These are phyloP conservation scores for Talaromyces adpressus DNA, from an alignment of 495 filamentous ascomycete species.

Conservation along the genomic window DNA sequence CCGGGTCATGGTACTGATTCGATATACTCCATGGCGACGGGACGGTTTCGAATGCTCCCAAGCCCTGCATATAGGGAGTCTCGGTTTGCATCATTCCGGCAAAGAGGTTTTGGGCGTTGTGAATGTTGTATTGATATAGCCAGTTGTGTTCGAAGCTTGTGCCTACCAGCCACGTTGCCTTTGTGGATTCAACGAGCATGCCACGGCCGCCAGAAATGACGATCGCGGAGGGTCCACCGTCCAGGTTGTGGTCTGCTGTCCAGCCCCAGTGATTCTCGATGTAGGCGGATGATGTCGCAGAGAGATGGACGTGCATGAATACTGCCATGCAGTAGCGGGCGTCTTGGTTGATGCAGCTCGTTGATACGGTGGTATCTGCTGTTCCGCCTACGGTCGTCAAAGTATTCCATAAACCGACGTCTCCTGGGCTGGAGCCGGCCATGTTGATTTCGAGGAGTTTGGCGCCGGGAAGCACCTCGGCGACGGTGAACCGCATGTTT, in stretches of 20 bases:
- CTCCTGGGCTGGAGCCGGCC: constrained; percentile 32
- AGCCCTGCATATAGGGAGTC: constrained; percentile 26
- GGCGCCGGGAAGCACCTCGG: constrained; percentile 30
- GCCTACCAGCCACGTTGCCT: constrained; percentile 18
- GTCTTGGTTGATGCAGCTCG: constrained; percentile 18
- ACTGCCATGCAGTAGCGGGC: constrained; percentile 32
- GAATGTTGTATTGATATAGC: constrained; percentile 30
- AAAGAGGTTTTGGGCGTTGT: constrained; percentile 26
- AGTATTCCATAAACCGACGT: constrained; percentile 39
- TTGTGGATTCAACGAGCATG: constrained; percentile 25
- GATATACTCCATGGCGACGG: constrained; percentile 23
- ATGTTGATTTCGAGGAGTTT: constrained; percentile 35
- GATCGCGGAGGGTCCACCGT: constrained; percentile 13
- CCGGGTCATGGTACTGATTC: constrained; percentile 25
- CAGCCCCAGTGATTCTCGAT: constrained; percentile 43
- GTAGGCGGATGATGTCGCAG: constrained; percentile 32
- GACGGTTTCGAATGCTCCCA: constrained; percentile 11
- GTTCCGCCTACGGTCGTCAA: constrained; percentile 37
- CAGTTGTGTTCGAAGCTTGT: constrained; percentile 25
- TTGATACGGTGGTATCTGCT: constrained; percentile 25
- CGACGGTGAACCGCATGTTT: constrained; percentile 43
- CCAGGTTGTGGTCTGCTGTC: constrained; percentile 36
- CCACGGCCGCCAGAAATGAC: constrained; percentile 33
- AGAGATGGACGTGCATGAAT: constrained; percentile 32
- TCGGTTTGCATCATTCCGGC: constrained; percentile 26